A percentile compares a stretch with the other conserved stretches of the same genome.
Conservation (phyloP, 495 filamentous ascomycete species). For the Talaromyces thailandensis region DNA sequence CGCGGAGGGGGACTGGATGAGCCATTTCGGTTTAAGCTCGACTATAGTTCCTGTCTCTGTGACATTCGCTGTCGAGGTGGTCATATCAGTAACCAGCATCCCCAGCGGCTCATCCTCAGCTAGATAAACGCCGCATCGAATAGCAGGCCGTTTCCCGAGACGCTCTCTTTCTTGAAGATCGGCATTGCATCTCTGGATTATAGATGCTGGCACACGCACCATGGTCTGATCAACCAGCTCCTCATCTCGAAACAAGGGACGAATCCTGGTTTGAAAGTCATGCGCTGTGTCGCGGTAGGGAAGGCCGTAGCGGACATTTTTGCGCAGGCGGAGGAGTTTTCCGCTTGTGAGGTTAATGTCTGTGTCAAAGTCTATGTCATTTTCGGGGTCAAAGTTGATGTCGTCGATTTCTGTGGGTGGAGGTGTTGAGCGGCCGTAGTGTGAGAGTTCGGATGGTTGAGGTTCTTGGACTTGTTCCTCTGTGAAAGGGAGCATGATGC, state of each 20-base stretch:
- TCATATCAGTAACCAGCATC: conserved; percentile 78
- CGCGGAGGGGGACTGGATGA: conserved; percentile 71
- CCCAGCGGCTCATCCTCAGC: conserved; percentile 50
- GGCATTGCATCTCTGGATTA: conserved; percentile 43
- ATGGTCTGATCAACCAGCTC: conserved; percentile 54
- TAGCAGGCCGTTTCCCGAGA: conserved; percentile 24
- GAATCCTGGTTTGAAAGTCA: conserved; percentile 49
- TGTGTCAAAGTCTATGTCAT: neutral
- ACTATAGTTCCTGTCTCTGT: conserved; percentile 31
- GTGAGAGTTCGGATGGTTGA: conserved; percentile 4
- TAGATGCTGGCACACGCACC: conserved; percentile 36
- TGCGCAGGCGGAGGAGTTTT: conserved; percentile 58
- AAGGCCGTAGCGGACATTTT: conserved; percentile 46
- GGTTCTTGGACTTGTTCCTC: neutral
- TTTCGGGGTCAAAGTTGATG: neutral
- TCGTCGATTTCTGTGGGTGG: conserved; percentile 13
- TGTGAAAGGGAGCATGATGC: conserved; percentile 31
- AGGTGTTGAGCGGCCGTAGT: conserved; percentile 7
- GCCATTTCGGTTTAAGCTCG: conserved; percentile 96
- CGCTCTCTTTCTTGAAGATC: conserved; percentile 31
- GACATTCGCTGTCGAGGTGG: conserved; percentile 20
- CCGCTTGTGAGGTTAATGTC: conserved; percentile 22
- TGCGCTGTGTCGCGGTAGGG: conserved; percentile 44
- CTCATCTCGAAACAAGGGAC: conserved; percentile 45
- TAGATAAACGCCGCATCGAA: conserved; percentile 50